Evolutionary conservation across 345 rosid genomes (phyloP).

Genomic region (Anastatica hierochuntica): DNA sequence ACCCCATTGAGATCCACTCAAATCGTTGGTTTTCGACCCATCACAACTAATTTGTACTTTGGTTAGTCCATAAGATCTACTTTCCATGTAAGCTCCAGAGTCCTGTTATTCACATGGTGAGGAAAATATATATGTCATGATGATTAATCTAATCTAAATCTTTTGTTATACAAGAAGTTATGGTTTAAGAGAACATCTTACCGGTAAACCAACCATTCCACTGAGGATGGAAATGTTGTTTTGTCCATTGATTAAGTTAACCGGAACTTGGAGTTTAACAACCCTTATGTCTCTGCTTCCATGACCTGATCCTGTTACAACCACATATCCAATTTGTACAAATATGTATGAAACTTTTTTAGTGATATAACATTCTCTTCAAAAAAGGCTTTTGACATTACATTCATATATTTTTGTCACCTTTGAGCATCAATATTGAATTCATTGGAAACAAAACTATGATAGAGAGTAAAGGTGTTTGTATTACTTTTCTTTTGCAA

Average conservation of each 20-base stretch:
- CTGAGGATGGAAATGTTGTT: conserved; percentile 72
- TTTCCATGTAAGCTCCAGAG: conserved; percentile 73
- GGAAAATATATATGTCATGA: not conserved
- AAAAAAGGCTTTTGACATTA: no score
- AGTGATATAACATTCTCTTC: no score
- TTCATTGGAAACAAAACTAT: no score
- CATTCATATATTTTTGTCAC: no score
- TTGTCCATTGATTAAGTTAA: conserved; percentile 33
- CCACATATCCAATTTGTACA: no score
- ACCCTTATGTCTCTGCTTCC: conserved; percentile 48
- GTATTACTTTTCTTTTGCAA: no score
- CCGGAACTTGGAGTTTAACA: conserved; percentile 36
- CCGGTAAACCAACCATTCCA: conserved; percentile 88
- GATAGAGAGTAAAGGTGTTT: no score
- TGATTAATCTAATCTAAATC: no score
- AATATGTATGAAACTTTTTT: no score
- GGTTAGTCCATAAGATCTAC: conserved; percentile 38
- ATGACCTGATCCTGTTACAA: conserved; percentile 53
- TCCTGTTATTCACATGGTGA: no score
- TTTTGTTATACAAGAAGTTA: no score
- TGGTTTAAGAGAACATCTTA: conserved; percentile 17
- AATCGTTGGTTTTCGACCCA: conserved; percentile 23
- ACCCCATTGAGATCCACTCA: conserved; percentile 53
- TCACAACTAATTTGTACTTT: conserved; percentile 36
- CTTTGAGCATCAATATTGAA: no score